phyloP scores from a whole-genome alignment of 768 basidiomycete genomes.

The Leucosporidium scottii region DNA sequence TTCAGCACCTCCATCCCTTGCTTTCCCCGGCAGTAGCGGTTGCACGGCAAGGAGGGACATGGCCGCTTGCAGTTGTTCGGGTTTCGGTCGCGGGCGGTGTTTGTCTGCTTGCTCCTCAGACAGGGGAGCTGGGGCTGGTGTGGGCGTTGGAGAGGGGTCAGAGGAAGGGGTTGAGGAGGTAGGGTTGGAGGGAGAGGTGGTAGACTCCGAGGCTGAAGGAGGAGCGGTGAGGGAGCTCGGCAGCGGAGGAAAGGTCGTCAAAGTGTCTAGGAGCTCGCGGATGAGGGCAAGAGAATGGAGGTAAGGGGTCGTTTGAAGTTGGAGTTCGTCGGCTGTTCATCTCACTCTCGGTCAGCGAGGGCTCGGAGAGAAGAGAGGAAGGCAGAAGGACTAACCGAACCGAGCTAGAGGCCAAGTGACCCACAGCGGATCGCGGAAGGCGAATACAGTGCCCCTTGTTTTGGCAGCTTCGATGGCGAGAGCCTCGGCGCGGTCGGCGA shows the following conservation, averaged over 20 bases:
- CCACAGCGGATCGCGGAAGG: conserved; percentile 32
- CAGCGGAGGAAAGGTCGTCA: conserved; percentile 22
- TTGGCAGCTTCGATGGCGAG: conserved; percentile 23
- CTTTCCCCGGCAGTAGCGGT: conserved; percentile 23
- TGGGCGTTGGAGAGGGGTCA: neutral
- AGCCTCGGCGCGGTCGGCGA: conserved; percentile 21
- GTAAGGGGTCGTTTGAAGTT: conserved; percentile 14
- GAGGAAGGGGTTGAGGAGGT: neutral
- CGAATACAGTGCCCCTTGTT: conserved; percentile 14
- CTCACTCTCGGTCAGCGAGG: neutral
- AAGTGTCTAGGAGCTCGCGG: conserved; percentile 22
- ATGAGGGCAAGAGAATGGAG: conserved; percentile 24
- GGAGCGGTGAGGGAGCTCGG: too few relatives aligned
- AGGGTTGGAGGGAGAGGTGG: neutral
- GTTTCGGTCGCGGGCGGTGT: conserved; percentile 13
- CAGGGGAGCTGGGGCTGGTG: neutral
- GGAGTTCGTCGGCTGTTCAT: conserved; percentile 21
- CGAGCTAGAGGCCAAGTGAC: conserved; percentile 30
- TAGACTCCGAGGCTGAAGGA: too few relatives aligned
- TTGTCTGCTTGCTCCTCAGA: neutral
- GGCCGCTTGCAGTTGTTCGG: conserved; percentile 26
- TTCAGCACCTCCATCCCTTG: conserved; percentile 18
- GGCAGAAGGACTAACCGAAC: conserved; percentile 20
- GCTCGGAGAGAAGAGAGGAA: neutral
- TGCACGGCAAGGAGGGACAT: conserved; percentile 22